Evolutionary conservation across 2,329 filamentous ascomycete genomes (phyloP), one percentile per base, ranked within the genome.

Genomic region (Colletotrichum chlorophyti): DNA sequence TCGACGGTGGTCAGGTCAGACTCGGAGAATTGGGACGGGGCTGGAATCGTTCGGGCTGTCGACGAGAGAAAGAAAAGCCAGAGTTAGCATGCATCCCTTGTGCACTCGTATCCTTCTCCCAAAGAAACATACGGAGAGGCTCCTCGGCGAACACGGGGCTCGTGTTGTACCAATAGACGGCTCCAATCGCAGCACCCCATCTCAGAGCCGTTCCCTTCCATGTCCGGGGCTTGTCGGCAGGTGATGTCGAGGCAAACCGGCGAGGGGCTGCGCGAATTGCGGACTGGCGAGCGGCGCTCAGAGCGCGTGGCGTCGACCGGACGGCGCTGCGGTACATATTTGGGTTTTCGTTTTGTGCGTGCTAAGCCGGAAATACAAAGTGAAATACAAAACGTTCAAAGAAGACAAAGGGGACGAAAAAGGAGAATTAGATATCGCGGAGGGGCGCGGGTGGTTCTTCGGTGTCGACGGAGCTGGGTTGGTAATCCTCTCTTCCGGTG

Each of bases 91-190:
- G 17, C 27, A 58, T 64, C 31, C 62, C 52, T 32, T 32, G n/a
- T 21, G 21, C 29, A 63, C 63, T 21, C 9, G 17, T 19, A 50
- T 37, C 26, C 35, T 12, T 41, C n/a, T 9, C 19, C 6, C 27
- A 35, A 32, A 14, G 58, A 63, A 65, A 76, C 89, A 65, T 83
- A 96, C 93, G 83, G 66, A 83, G 76, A 31, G 87, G 84, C 74
- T 96, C 89, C 68, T 97, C 91, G 14, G 93, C 91, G 74, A 98
- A 98, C 19, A 92, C 81, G 51, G 87, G 84, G 69, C 89, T 94
- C 7, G 93, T 97, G 79, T 93, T 96, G 75, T 98, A 99, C 76
- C 91, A 97, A 78, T 98, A 99, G 46, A 98, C 78, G 41, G 89
- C 87, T 17, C 83, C 91, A 58, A 80, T 82, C 0, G 91, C 93